Base-by-base conservation (phyloP, 768 basidiomycete genomes). In the Suillus weaverae region DNA sequence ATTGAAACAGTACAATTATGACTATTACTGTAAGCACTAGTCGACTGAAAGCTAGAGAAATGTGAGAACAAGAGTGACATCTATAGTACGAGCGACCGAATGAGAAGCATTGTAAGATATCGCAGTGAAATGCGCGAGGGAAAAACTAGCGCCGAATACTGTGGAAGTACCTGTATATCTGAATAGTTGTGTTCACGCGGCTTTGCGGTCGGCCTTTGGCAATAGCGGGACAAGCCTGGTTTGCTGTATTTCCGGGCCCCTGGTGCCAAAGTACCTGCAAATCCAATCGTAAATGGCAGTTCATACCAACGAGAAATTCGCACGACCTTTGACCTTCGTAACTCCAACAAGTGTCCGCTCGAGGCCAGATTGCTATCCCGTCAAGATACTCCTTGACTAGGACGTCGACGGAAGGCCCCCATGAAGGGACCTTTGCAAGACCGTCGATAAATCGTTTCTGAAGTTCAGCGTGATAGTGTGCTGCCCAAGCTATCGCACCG, bases 251-350 rank as follows among this genome's bases (percentile, higher is more conserved):
- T 76, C 69, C 10, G 57, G 46, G 0, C 77, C 76, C 35, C 54
- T 66, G 22, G 32, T 67, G 0, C 76, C 77, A 54, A 76, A 77
- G 69, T 76, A 78, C n/a, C 77, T 56, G 36, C 2, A 38, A n/a
- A 16, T 56, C n/a, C 33, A 22, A 36, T 38, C 55, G 3, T 56
- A 26, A 56, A 8, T 26, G 22, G 18, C 9, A 9, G 4, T 5
- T 26, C 22, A 38, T 14, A 26, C 22, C 14, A 9, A 16, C 2
- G 4, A n/a, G 14, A 26, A 56, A 16, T 7, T 16, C 1, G 2
- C 5, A 3, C 14, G 14, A 56, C 55, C 36, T 55, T 48, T 65
- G 64, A 16, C 68, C 68, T 61, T 77, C 76, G 67, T 74, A 77
- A 51, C 67, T 70, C 77, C 77, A 78, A 51, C 64, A 69, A 33